Evolutionary conservation across 768 basidiomycete species (phyloP).

Genomic region (Leucogyrophana mollusca): DNA sequence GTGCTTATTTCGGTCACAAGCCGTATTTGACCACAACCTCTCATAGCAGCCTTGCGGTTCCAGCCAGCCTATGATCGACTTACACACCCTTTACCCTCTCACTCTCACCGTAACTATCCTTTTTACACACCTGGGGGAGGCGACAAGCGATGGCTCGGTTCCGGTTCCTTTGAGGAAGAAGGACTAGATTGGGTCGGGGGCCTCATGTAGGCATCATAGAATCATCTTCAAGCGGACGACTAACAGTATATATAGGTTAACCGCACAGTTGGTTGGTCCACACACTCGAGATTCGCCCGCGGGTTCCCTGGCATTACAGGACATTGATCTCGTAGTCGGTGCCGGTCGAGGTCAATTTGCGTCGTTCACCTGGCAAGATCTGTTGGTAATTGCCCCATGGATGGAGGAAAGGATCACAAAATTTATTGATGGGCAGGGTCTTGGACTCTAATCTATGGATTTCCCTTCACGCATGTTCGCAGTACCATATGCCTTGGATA

Average conservation of each 20-base stretch:
- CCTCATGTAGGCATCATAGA: constrained; percentile 49
- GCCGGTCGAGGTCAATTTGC: constrained; percentile 58
- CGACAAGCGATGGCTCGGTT: constrained; percentile 62
- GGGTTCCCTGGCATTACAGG: constrained; percentile 39
- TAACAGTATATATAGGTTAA: constrained; percentile 44
- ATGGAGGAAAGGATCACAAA: constrained; percentile 63
- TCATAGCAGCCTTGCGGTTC: constrained; percentile 3
- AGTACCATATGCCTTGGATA: neutral
- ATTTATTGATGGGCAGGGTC: constrained; percentile 68
- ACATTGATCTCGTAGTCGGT: constrained; percentile 46
- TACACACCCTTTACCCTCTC: constrained; percentile 55
- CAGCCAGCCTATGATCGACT: constrained; percentile 40
- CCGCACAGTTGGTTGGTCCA: constrained; percentile 54
- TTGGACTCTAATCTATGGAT: constrained; percentile 45
- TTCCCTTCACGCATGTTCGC: constrained; percentile 1
- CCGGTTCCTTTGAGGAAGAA: constrained; percentile 51
- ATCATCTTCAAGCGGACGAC: constrained; percentile 5
- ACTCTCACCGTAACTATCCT: constrained; percentile 62
- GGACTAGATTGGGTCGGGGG: constrained; percentile 74
- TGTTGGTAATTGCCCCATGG: constrained; percentile 78
- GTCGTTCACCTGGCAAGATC: constrained; percentile 68
- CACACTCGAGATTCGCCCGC: constrained; percentile 37
- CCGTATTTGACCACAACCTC: neutral
- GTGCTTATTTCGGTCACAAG: neutral
- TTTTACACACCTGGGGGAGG: constrained; percentile 69